Evolutionary conservation across 2,329 filamentous ascomycete genomes (phyloP), one percentile per base, ranked within the genome.

Genomic region (Rhynchosporium secalis): DNA sequence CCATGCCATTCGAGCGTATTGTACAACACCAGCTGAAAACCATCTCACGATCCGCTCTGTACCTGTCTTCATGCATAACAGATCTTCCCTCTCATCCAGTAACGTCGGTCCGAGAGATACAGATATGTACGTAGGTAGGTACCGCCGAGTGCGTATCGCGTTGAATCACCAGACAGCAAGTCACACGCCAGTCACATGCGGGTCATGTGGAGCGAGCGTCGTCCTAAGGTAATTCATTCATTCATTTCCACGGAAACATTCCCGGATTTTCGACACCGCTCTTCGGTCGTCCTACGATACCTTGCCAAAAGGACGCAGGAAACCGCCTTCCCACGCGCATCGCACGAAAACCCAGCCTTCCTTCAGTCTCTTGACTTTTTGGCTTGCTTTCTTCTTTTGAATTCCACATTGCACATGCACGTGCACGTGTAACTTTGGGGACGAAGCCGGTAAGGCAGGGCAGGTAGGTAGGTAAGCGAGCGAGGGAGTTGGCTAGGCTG

Each of bases 21-120:
- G 51, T 54, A 33, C 51, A 40, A 54, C 51, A 26, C 51, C 33
- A 28, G 51, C 51, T 54, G 36, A 54, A 40, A 20, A 40, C 28
- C 33, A 40, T 41, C 51, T 54, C 51, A 41, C 36, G 51, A 54
- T 54, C 10, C 36, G 9, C n/a, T 33, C 29, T 13, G 26, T 8
- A 31, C 7, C 36, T 29, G 26, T 13, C 29, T 33, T 29, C 15
- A 20, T 10, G 15, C n/a, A 10, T 33, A 12, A 31, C 9, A 33
- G 49, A 52, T 7, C 33, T 31, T 52, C n/a, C 38, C 38, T 33
- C 49, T 40, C 49, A 40, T 52, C 49, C 49, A 40, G 33, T 52
- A 31, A 54, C 38, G 33, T 36, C 49, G 33, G 51, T 40, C 20
- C 20, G 33, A 40, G 51, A 20, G 10, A 3, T 10, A 20, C n/a